Base-by-base conservation (phyloP, 805 yeast genomes). In the Myxozyma nipponensis region DNA sequence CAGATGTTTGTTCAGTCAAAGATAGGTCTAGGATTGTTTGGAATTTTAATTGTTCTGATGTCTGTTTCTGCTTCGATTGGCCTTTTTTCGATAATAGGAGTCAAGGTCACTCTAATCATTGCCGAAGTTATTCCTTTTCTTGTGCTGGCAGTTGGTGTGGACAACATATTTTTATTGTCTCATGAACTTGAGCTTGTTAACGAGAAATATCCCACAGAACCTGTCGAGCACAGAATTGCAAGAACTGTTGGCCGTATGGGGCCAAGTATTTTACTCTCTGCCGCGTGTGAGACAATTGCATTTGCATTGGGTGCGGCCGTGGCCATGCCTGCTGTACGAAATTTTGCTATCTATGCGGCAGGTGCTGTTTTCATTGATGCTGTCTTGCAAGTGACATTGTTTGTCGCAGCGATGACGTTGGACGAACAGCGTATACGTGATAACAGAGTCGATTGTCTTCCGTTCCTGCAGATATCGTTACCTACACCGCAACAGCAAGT, bases 71-170 rank as follows among this genome's bases (percentile, higher is more conserved):
- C 95, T 1, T 81, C 97, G 0, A 86, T 89, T 0, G 98, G 98
- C 0, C 59, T 88, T 3, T 85, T 87, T 67, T 78, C 93, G 10
- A 61, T 77, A 4, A 51, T 85, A n/a, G 95, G 93, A 0, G 69
- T 90, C 43, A 87, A 86, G 62, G 86, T 95, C 0, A 91, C 98
- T 0, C 72, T 91, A 39, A 90, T 91, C 57, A 88, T 91, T 50
- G 97, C 98, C 1, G 98, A 93, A 66, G 98, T 91, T 4, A 91
- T 91, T 30, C 98, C 98, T 7, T 91, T 91, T 63, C 72, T 91
- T 61, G 85, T 91, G 13, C 73, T 91, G 50, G 98, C 98, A 0
- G 83, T 91, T 49, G 98, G 98, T n/a, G 88, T 91, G 24, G 98
- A 91, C 69, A 91, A 91, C 65, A 86, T 91, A 23, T 93, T 90